These are phyloP conservation scores for Helicostylum pulchrum DNA, from an alignment of 192 early-diverging fungal species.

Conservation along the genomic window DNA sequence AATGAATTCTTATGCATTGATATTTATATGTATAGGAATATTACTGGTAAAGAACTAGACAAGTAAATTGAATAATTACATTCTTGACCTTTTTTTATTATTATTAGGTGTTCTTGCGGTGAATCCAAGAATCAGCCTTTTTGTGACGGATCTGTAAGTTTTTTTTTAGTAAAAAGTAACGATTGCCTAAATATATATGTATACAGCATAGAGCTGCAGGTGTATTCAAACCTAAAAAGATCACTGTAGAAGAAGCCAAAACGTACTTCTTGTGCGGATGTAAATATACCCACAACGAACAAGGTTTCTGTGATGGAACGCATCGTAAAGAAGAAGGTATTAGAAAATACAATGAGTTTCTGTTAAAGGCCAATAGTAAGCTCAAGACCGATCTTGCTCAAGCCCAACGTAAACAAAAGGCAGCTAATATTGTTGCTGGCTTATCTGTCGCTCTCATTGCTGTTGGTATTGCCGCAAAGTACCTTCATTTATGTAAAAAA, in stretches of 20 bases:
- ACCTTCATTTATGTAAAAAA: not conserved
- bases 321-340: conserved; percentile 27
- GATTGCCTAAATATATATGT: not conserved
- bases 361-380: conserved; percentile 18
- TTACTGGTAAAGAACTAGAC: conserved; percentile 7
- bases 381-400: conserved; percentile 10
- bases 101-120: conserved; percentile 18
- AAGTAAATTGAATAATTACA: not conserved
- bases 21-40: conserved; percentile 7
- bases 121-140: conserved; percentile 25
- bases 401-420: conserved; percentile 18
- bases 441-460: conserved; percentile 9
- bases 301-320: conserved; percentile 23
- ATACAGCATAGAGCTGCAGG: conserved; percentile 17
- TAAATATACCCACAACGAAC: conserved; percentile 25
- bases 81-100: not conserved
- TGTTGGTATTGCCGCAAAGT: conserved; percentile 13
- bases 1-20: not conserved
- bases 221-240: conserved; percentile 21
- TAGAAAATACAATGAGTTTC: conserved; percentile 20
- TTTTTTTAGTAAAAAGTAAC: too few relatives aligned
- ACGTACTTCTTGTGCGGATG: conserved; percentile 24
- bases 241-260: conserved; percentile 20
- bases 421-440: conserved; percentile 21
- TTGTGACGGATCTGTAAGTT: conserved; percentile 22